phyloP scores from a whole-genome alignment of 371 early-diverging fungal species.

The Apophysomyces ossiformis region DNA sequence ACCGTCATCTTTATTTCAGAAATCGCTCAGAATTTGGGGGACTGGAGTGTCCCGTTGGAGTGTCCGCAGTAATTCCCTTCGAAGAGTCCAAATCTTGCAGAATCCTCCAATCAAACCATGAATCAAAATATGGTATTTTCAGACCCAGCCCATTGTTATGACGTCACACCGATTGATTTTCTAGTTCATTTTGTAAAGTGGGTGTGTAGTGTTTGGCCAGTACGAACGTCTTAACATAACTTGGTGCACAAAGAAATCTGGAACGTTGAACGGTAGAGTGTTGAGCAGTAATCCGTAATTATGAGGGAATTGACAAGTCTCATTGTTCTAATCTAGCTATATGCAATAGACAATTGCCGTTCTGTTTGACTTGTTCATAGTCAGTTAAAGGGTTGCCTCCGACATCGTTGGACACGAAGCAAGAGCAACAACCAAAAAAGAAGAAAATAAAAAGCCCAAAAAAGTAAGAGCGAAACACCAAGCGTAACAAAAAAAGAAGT shows the following conservation, averaged over 20 bases:
- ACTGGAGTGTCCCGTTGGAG: no score
- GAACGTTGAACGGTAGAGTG: neutral
- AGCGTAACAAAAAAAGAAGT: constrained; percentile 12
- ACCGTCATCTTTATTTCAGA: no score
- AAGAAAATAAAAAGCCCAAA: constrained; percentile 10
- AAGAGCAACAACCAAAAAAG: constrained; percentile 1
- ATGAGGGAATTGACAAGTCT: neutral
- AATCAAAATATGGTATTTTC: no score
- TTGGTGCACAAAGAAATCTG: neutral
- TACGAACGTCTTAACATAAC: neutral
- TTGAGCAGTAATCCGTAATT: constrained; percentile 5
- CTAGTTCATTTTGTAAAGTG: no score
- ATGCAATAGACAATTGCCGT: neutral
- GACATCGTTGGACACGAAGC: neutral
- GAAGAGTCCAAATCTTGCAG: no score
- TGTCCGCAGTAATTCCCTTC: no score
- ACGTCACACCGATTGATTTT: no score
- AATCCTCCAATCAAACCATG: no score
- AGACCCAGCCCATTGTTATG: no score
- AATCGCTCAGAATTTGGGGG: no score
- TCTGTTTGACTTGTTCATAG: neutral
- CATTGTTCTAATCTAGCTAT: neutral
- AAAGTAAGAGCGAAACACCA: constrained; percentile 16
- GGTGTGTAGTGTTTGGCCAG: no score
- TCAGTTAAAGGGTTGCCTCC: constrained; percentile 4